Conservation (phyloP, 441 rosid species). For the Hypseocharis bilobata region DNA sequence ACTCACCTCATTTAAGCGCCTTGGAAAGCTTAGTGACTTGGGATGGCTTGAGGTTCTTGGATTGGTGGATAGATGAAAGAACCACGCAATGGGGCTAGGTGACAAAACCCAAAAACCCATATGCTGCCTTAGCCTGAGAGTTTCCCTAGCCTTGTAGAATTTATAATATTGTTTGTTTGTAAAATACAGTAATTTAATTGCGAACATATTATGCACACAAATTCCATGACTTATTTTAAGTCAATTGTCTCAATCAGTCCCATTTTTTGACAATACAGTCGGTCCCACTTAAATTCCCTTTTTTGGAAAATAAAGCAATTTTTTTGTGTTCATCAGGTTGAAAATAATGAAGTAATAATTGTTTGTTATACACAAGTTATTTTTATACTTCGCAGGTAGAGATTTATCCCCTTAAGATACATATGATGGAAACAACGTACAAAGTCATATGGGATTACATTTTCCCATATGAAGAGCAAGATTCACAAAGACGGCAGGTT, state of each 20-base stretch:
- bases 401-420: conserved; percentile 8
- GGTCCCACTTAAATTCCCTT: background rate
- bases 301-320: background rate
- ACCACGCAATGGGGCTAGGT: background rate
- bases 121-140: background rate
- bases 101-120: background rate
- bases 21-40: background rate
- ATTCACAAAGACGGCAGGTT: conserved; percentile 13
- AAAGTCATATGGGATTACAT: conserved; percentile 8
- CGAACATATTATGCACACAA: background rate
- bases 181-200: background rate
- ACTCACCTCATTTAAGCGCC: background rate
- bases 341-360: background rate
- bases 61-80: background rate
- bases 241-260: background rate
- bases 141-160: background rate
- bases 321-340: background rate
- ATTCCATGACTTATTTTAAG: background rate
- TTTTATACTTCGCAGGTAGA: conserved; percentile 2
- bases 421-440: conserved; percentile 3
- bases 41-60: background rate
- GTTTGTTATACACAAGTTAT: background rate
- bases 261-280: background rate
- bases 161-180: background rate
- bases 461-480: conserved; percentile 9